Evolutionary conservation across 495 filamentous ascomycete genomes (phyloP).

Genomic region (Sabuloglossum arenarium): DNA sequence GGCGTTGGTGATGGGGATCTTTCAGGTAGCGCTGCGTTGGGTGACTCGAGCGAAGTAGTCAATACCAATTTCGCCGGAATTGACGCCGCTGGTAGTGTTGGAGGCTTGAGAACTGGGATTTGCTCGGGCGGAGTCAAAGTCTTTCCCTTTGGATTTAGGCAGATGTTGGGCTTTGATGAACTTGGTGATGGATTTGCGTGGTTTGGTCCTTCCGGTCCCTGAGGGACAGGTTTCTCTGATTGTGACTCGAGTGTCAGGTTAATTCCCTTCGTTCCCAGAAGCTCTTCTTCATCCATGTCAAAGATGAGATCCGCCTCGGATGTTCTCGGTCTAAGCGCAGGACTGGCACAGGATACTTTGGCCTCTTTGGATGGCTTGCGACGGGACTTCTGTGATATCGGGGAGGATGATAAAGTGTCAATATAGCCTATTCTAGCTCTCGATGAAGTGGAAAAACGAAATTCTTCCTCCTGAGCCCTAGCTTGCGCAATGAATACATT

Average conservation of each 20-base stretch:
- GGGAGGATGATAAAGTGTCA: conserved; percentile 34
- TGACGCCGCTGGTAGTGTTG: not conserved
- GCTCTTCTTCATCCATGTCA: conserved; percentile 69
- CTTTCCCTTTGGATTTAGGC: conserved; percentile 19
- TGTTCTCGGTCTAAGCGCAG: conserved; percentile 39
- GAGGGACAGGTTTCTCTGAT: not conserved
- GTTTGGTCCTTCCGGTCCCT: not conserved
- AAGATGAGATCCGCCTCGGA: conserved; percentile 70
- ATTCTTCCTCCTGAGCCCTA: conserved; percentile 36
- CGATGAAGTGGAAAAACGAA: conserved; percentile 24
- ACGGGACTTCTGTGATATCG: conserved; percentile 31
- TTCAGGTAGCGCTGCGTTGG: not conserved
- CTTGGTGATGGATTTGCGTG: not conserved
- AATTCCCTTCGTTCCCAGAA: not conserved
- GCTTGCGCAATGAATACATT: conserved; percentile 36
- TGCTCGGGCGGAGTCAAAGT: conserved; percentile 7
- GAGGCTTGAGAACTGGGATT: not conserved
- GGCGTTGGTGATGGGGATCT: conserved; percentile 5
- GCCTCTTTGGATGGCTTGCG: conserved; percentile 24
- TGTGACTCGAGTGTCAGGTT: not conserved
- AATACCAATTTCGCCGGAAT: not conserved
- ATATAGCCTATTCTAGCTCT: conserved; percentile 27
- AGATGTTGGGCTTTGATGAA: conserved; percentile 6
- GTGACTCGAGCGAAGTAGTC: not conserved
- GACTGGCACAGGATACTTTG: conserved; percentile 26